Base-by-base conservation (phyloP, 331 rosid species). In the Quercus tomentella region DNA sequence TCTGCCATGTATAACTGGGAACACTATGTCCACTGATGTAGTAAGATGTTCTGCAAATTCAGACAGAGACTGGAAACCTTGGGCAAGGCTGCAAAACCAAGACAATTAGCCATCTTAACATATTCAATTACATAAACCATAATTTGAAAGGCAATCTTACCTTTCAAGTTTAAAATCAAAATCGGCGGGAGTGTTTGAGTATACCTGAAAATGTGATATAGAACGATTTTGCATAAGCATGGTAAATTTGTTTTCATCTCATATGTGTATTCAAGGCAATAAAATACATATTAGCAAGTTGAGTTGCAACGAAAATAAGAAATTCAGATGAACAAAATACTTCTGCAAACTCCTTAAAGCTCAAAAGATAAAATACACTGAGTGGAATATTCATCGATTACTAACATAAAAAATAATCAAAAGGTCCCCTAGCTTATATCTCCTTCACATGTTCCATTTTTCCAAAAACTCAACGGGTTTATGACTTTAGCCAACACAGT, bases 101-200 rank as follows among this genome's bases (percentile, higher is more conserved):
- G 35, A 87, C 51, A 84, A 56, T 81, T 31, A 66, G 6, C 54
- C 73, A 57, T 56, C 81, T 70, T 74, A 62, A 67, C 56, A 57
- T 52, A 71, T 56, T 56, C 68, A 63, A 43, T 6, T 68, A 56
- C 72, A 79, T 25, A 62, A 25, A 79, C 66, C 33, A 22, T 56
- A 76, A 28, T 69, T 69, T 26, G 60, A 76, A 63, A 41, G 49
- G 70, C 81, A 2, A 25, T 55, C 84, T 76, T 63, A 89, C 98
- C 95, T 91, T 89, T 88, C 95, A 57, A 95, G 92, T 89, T 95
- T 95, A 87, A 92, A 95, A 88, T 95, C 98, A 86, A 95, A 95
- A 85, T 95, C 98, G 7, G 97, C 91, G 1, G 98, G 98, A 35
- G 98, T 95, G 87, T 95, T 95, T 31, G 98, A 95, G 87, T 95